Evolutionary conservation across 2,329 filamentous ascomycete genomes (phyloP).

Genomic region (Pochonia chlamydosporia): DNA sequence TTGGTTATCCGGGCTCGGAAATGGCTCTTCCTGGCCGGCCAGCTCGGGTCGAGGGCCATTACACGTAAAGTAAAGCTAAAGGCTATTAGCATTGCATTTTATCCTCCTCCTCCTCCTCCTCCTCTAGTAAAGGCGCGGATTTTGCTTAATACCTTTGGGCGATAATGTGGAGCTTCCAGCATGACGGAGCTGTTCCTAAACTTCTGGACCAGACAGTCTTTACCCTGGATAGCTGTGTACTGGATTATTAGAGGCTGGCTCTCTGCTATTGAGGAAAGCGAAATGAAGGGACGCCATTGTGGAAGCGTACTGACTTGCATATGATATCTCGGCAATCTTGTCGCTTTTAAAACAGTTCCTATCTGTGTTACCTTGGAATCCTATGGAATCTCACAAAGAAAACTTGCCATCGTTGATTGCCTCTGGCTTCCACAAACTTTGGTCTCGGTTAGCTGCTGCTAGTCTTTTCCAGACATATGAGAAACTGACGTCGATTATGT

Average conservation of each 20-base stretch:
- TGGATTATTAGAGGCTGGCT: constrained; percentile 18
- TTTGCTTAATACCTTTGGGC: constrained; percentile 64
- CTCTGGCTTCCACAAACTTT: constrained; percentile 65
- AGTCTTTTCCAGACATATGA: background rate
- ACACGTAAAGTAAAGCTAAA: constrained; percentile 46
- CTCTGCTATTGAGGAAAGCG: accelerated
- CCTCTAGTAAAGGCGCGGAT: too few relatives aligned
- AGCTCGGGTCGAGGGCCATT: constrained; percentile 43
- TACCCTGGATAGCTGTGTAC: constrained; percentile 74
- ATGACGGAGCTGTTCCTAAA: constrained; percentile 97
- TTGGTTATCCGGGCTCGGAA: constrained; percentile 75
- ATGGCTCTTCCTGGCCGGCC: constrained; percentile 66
- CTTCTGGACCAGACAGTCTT: constrained; percentile 85
- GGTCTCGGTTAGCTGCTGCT: constrained; percentile 13
- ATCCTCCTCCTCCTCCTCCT: background rate
- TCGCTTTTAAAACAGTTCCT: constrained; percentile 79
- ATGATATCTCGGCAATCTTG: constrained; percentile 86
- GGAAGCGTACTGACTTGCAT: constrained; percentile 90
- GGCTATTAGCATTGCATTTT: background rate
- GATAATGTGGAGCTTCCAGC: constrained; percentile 74
- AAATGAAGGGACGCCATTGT: too few relatives aligned
- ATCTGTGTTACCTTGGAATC: constrained; percentile 5
- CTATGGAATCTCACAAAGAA: background rate
- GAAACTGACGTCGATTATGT: constrained; percentile 63
- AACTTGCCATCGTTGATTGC: constrained; percentile 63